Evolutionary conservation across 2,329 filamentous ascomycete species (phyloP).

Genomic region (Neofusicoccum cordaticola): DNA sequence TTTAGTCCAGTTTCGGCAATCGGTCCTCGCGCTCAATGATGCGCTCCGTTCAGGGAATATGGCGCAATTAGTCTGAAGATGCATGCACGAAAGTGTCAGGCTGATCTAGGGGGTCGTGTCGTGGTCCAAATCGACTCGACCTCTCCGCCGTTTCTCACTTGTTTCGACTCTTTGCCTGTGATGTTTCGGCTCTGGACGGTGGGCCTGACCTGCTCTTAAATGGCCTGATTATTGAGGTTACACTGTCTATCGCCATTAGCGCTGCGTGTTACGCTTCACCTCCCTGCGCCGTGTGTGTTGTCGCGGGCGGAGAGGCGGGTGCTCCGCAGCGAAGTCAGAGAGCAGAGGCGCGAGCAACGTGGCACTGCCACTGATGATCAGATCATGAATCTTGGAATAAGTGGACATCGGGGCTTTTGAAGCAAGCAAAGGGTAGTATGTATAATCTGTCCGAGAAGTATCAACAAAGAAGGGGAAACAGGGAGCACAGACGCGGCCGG

Average conservation of each 20-base stretch:
- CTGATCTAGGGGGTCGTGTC: not conserved
- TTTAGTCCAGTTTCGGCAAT: not conserved
- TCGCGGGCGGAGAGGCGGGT: not conserved
- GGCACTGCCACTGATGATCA: not conserved
- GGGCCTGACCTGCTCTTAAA: not conserved
- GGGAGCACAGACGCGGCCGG: not conserved
- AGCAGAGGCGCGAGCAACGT: not conserved
- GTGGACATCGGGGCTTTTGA: not conserved
- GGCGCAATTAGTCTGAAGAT: not conserved
- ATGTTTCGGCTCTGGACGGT: not conserved
- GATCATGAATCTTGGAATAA: not conserved
- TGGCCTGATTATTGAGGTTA: not conserved
- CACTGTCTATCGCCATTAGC: not conserved
- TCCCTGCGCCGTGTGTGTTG: not conserved
- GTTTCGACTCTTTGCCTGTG: not conserved
- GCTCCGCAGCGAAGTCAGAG: not conserved
- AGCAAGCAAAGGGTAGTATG: not conserved
- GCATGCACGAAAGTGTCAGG: not conserved
- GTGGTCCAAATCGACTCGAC: not conserved
- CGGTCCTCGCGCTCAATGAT: not conserved
- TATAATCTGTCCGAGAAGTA: not conserved
- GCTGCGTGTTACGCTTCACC: not conserved
- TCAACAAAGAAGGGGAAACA: slow-evolving; percentile 5
- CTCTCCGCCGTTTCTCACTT: not conserved
- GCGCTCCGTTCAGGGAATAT: not conserved